Base-by-base conservation (phyloP, 805 yeast genomes). In the Wickerhamiella alocasiicola region DNA sequence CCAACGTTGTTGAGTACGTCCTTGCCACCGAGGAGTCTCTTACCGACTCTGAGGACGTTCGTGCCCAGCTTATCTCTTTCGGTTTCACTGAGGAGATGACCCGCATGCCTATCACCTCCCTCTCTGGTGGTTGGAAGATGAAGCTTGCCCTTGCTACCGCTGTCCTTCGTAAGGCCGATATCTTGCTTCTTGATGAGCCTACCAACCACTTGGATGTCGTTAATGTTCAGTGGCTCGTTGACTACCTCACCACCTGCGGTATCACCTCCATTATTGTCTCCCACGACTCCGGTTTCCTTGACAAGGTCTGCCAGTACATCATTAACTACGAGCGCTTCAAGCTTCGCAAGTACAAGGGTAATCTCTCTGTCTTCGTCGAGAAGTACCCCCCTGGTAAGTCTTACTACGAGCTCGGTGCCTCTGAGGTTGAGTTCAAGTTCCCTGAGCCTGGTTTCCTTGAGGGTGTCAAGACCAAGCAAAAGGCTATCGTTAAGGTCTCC, bases 71-170 rank as follows among this genome's bases (percentile, higher is more conserved):
- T 66, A 68, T 66, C 49, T 96, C 85, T 70, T 88, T 91, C 74
- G 76, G 78, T 62, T 91, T 91, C 87, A 60, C 91, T 57, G 88
- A 83, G 46, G 95, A 79, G 63, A 91, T 88, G 95, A 77, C 81
- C 61, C 64, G 61, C 51, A 82, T 81, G 94, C 94, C 96, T 62
- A 88, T 88, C 66, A 77, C 84, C 63, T 82, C 96, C 52, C 76
- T 91, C 58, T 91, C 98, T 63, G 98, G 98, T 80, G 98, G 98
- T 78, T 88, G 98, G 98, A 91, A 91, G 80, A 88, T 88, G 98
- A 91, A 91, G 73, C 78, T 88, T 68, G 97, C 97, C 65, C 77
- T 88, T 62, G 97, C 98, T 59, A 84, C 96, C 73, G 98, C 98
- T 63, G 96, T 88, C 62, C 78, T 88, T 71, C 83, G 82, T 77